phyloP scores from a whole-genome alignment of 2,329 filamentous ascomycete genomes.

The Xylariaceae sp. region DNA sequence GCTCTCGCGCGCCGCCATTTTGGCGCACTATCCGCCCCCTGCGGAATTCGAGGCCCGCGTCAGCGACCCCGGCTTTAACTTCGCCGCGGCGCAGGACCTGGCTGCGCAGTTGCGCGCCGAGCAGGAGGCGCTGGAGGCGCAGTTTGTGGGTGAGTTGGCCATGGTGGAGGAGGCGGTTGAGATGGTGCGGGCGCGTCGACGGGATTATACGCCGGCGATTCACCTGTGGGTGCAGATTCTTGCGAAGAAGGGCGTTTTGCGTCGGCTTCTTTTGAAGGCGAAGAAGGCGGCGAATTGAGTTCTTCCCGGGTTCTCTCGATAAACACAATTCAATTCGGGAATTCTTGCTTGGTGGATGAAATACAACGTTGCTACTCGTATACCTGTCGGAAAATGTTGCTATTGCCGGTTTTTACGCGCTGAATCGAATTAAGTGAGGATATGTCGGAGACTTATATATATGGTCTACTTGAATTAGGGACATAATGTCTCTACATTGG shows the following conservation, averaged over 20 bases:
- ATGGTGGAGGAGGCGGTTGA: conserved; percentile 42
- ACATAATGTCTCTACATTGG: too few species aligned
- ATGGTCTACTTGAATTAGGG: too few species aligned
- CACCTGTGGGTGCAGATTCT: conserved; percentile 65
- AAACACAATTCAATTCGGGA: too few species aligned
- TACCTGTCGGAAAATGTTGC: too few species aligned
- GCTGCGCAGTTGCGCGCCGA: conserved; percentile 38
- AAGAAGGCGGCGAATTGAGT: conserved; percentile 11
- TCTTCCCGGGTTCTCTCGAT: too few species aligned
- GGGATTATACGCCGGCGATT: conserved; percentile 65
- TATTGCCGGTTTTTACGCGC: too few species aligned
- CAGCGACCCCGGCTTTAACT: conserved; percentile 8
- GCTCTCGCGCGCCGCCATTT: conserved; percentile 16
- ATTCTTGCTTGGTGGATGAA: too few species aligned
- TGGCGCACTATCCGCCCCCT: not conserved
- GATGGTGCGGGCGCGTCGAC: conserved; percentile 50
- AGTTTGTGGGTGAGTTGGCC: conserved; percentile 46
- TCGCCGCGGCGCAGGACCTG: conserved; percentile 32
- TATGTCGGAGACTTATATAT: too few species aligned
- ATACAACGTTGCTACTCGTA: too few species aligned
- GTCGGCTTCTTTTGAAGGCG: conserved; percentile 31
- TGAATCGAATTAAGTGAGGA: too few species aligned
- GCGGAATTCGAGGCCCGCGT: not conserved
- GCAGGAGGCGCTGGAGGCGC: conserved; percentile 38
- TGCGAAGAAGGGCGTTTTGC: conserved; percentile 59